Conservation (phyloP, 164 flowering plant genomes). For the Piper betle region DNA sequence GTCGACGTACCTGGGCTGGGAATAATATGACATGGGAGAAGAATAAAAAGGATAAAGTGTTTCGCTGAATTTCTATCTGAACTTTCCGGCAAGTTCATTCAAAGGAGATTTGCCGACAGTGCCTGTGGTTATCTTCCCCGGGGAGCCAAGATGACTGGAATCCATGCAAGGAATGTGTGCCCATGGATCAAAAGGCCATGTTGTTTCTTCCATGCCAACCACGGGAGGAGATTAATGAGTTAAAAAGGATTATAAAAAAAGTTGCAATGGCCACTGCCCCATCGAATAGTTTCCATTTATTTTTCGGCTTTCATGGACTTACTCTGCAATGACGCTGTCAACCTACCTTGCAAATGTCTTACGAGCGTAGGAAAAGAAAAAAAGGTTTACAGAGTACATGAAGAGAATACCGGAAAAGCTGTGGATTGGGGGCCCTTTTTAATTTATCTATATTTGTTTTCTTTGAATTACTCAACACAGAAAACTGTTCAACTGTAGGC, state of each 20-base stretch:
- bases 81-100: not conserved
- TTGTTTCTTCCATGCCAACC: constrained; percentile 1
- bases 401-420: too few species aligned
- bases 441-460: too few species aligned
- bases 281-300: not conserved
- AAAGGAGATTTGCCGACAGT: constrained; percentile 3
- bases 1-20: not conserved
- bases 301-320: not conserved
- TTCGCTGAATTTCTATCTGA: not conserved
- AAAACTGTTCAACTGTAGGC: too few species aligned
- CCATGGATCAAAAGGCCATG: not conserved
- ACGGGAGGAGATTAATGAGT: not conserved
- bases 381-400: not conserved
- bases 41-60: not conserved
- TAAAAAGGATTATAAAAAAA: too few species aligned
- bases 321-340: not conserved
- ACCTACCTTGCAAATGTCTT: not conserved
- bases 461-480: too few species aligned
- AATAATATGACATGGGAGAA: not conserved
- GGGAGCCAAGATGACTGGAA: constrained; percentile 1
- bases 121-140: constrained; percentile 3
- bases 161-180: constrained; percentile 5
- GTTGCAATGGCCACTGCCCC: too few species aligned
- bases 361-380: not conserved
- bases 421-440: too few species aligned